Evolutionary conservation across 768 basidiomycete genomes (phyloP), one percentile per base, ranked within the genome.

Genomic region (Tricholoma saponaceum): DNA sequence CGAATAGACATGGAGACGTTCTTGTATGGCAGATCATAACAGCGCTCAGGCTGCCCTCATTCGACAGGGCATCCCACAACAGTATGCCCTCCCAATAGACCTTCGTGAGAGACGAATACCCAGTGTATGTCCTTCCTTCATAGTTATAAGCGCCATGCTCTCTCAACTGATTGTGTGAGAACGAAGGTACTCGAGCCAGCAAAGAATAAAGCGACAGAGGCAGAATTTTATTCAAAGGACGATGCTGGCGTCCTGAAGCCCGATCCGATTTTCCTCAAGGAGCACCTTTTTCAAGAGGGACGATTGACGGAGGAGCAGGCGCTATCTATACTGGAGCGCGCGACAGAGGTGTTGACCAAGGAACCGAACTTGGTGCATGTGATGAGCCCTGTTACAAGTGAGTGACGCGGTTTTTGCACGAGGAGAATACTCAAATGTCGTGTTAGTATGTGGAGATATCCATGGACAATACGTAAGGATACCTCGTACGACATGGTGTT

Each of bases 401-500:
- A 63, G 90, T 79, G n/a, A 14, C 43, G 30, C 46, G 52, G 44
- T 47, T 39, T 39, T 30, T 28, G 49, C 12, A 25, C 51, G 5
- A 10, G 23, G 14, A 28, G 22, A 49, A 33, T 35, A 37, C 22
- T 43, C 28, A 58, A 22, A 60, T 52, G 25, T 18, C 14, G 1
- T 18, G 52, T 18, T 64, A 95, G 95, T 98, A 62, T 96, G 95
- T 67, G 95, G 95, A 22, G 95, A 98, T 76, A 94, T 98, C 47
- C 95, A 98, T 66, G 95, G 95, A 9, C 95, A 98, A 89, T 98
- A 93, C 72, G 95, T 95, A 70, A 41, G 62, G 64, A 23, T 58
- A 22, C 43, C 18, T 30, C 25, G 14, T 59, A 28, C 12, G 33
- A 28, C 23, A 12, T 16, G 33, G 44, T 3, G 9, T n/a, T 13